These are phyloP conservation scores for Botryotinia narcissicola DNA, from an alignment of 2,329 filamentous ascomycete genomes.

Conservation along the genomic window DNA sequence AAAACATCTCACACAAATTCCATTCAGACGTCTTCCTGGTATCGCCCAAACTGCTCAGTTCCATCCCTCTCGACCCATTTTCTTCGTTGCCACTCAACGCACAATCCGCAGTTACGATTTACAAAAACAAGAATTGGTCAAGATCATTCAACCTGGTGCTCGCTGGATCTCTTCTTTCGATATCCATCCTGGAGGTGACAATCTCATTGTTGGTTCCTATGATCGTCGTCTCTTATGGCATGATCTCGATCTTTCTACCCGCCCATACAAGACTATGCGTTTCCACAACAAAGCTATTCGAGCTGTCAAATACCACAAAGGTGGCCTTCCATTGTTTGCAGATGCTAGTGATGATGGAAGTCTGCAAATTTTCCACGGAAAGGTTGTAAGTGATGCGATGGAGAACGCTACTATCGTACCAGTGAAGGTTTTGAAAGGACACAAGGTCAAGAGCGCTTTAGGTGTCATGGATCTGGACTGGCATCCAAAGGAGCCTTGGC, in stretches of 20 bases:
- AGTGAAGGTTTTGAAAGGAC: slow-evolving; percentile 87
- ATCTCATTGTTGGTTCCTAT: slow-evolving; percentile 91
- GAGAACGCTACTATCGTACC: slow-evolving; percentile 96
- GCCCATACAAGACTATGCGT: slow-evolving; percentile 93
- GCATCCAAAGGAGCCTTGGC: slow-evolving; percentile 94
- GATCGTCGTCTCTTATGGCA: slow-evolving; percentile 95
- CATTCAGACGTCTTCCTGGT: slow-evolving; percentile 76
- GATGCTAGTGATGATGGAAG: slow-evolving; percentile 94
- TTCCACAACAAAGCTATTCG: slow-evolving; percentile 94
- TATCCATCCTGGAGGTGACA: slow-evolving; percentile 89
- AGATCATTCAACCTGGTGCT: slow-evolving; percentile 89
- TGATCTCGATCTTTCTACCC: slow-evolving; percentile 84
- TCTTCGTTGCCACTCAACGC: slow-evolving; percentile 95
- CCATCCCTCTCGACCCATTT: slow-evolving; percentile 87
- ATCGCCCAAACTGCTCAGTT: slow-evolving; percentile 87
- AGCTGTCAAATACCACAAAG: slow-evolving; percentile 81
- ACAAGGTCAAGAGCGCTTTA: slow-evolving; percentile 79
- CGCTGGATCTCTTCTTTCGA: slow-evolving; percentile 94
- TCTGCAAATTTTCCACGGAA: slow-evolving; percentile 94
- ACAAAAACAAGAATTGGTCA: slow-evolving; percentile 84
- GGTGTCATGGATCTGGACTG: slow-evolving; percentile 94
- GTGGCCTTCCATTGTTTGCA: slow-evolving; percentile 79
- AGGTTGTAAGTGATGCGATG: slow-evolving; percentile 91
- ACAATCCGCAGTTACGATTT: slow-evolving; percentile 93
- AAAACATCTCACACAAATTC: slow-evolving; percentile 91